These are phyloP conservation scores for Kalanchoe fedtschenkoi DNA, from an alignment of 164 flowering plant genomes.

Conservation along the genomic window DNA sequence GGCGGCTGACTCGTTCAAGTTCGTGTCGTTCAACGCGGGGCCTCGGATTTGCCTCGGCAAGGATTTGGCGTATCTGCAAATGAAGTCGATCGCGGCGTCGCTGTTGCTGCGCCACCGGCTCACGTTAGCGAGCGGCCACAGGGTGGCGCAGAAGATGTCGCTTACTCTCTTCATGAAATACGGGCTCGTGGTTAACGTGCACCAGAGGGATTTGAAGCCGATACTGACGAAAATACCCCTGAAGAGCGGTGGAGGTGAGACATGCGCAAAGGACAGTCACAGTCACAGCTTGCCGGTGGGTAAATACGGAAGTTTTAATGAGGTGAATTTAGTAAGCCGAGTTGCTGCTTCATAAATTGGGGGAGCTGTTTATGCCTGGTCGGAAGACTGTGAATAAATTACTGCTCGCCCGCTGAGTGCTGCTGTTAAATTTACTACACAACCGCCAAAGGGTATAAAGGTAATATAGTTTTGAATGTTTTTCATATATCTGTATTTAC, in stretches of 20 bases:
- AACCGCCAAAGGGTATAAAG: neutral
- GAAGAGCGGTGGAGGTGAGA: neutral
- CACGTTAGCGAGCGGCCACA: constrained; percentile 5
- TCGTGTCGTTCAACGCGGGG: constrained; percentile 6
- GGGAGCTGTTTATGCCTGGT: no score
- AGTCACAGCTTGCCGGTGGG: neutral
- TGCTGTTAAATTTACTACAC: neutral
- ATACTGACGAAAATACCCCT: neutral
- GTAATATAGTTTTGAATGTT: neutral
- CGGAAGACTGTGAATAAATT: no score
- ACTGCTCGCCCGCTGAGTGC: no score
- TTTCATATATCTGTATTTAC: neutral
- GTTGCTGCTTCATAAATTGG: constrained; percentile 5
- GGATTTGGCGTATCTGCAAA: constrained; percentile 7
- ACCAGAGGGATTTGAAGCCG: constrained; percentile 6
- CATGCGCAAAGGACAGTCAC: neutral
- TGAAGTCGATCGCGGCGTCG: constrained; percentile 8
- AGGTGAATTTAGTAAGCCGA: neutral
- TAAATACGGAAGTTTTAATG: neutral
- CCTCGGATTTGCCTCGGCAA: constrained; percentile 5
- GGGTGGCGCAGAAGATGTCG: constrained; percentile 8
- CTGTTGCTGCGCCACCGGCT: constrained; percentile 4
- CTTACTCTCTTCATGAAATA: constrained; percentile 7
- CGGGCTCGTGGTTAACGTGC: constrained; percentile 7
- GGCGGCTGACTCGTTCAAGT: neutral